These are phyloP conservation scores for Leishmania guyanensis DNA, from an alignment of 208 protist genomes.

Conservation along the genomic window DNA sequence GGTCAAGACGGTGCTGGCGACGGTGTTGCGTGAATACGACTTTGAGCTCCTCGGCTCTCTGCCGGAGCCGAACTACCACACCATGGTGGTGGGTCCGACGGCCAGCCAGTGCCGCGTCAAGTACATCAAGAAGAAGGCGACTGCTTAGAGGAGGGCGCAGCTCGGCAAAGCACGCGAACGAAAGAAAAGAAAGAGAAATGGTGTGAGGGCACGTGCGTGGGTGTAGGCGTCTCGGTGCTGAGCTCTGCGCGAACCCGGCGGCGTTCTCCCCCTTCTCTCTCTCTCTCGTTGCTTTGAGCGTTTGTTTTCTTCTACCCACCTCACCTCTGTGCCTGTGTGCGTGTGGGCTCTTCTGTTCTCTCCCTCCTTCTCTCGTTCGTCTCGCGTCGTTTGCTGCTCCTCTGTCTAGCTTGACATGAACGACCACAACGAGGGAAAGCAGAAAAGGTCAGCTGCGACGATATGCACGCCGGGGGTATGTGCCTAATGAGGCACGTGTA, in stretches of 20 bases:
- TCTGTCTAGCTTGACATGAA: too few species aligned
- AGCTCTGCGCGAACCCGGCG: too few species aligned
- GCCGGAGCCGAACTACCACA: constrained; percentile 87
- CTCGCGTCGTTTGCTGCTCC: neutral
- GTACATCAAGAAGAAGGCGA: constrained; percentile 62
- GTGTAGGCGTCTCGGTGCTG: neutral
- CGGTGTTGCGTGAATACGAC: constrained; percentile 88
- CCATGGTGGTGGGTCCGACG: constrained; percentile 89
- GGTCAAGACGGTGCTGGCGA: constrained; percentile 91
- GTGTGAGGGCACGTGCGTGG: neutral
- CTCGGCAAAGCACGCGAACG: neutral
- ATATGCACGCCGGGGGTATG: too few species aligned
- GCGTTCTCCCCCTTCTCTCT: neutral
- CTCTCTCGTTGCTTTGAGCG: neutral
- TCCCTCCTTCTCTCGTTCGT: too few species aligned
- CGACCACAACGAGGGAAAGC: too few species aligned
- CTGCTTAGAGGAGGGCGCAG: constrained; percentile 12
- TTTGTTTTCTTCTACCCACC: neutral
- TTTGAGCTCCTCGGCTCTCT: constrained; percentile 78
- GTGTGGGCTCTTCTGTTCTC: neutral
- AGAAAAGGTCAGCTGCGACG: too few species aligned
- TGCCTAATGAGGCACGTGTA: too few species aligned
- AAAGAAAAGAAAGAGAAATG: constrained; percentile 3
- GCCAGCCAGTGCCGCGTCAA: constrained; percentile 63
- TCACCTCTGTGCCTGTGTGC: neutral